phyloP scores from a whole-genome alignment of 306 rosid genomes.

The Abrus pulchellus region DNA sequence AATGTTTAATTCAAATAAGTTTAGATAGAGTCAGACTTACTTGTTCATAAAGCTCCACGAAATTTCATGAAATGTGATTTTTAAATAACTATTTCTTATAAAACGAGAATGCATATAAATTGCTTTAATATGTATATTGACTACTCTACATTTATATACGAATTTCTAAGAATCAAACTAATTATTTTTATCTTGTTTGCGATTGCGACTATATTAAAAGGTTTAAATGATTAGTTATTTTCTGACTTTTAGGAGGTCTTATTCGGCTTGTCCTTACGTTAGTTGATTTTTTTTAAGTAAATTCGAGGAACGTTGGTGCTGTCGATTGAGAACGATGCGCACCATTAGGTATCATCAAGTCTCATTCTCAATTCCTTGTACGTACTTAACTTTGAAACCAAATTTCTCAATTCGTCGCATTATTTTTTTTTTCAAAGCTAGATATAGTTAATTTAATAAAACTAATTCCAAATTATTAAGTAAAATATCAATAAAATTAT shows the following conservation, averaged over 20 bases:
- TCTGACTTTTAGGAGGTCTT: background rate
- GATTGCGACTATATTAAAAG: background rate
- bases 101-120: too few relatives aligned
- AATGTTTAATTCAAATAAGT: too few relatives aligned
- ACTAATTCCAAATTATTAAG: too few relatives aligned
- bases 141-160: background rate
- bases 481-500: too few relatives aligned
- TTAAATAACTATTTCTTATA: too few relatives aligned
- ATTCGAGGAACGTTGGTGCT: background rate
- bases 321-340: slow-evolving; percentile 36
- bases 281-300: background rate
- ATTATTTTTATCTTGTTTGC: background rate
- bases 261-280: background rate
- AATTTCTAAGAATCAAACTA: background rate
- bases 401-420: background rate
- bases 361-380: background rate
- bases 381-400: background rate
- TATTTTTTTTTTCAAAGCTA: too few relatives aligned
- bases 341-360: background rate
- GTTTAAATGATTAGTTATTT: background rate
- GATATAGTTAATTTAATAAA: too few relatives aligned
- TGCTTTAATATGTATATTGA: background rate
- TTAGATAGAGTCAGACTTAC: too few relatives aligned
- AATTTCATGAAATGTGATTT: background rate
- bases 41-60: background rate